Base-by-base conservation (phyloP, 441 rosid genomes). In the Flueggea neowawraea region DNA sequence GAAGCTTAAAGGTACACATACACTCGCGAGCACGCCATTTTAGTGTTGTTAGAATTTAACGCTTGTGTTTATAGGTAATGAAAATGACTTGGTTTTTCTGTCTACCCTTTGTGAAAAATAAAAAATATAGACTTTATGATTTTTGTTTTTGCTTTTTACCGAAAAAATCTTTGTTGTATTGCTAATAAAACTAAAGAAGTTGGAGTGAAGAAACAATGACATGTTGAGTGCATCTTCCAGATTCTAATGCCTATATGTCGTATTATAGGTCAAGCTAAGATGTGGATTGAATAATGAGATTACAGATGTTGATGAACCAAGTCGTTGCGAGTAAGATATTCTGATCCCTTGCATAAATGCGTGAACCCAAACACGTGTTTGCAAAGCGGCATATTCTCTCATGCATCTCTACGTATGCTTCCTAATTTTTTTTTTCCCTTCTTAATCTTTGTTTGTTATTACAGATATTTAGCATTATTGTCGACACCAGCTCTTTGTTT, bases 301-400 rank as follows among this genome's bases (percentile, higher is more conserved):
- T 49, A 53, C 84, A 45, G 98, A 88, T 69, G 88, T 95, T 7
- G 99, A 90, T 55, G 98, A 95, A 75, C 99, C 98, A 65, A 95
- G 98, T 70, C 97, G 97, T 47, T 95, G 99, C 96, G 97, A 95
- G 99, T 90, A 81, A 81, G 81, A 66, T 36, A 61, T 36, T 36
- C 41, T n/a, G n/a, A n/a, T n/a, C n/a, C n/a, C n/a, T n/a, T n/a
- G n/a, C n/a, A n/a, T n/a, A n/a, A n/a, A n/a, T n/a, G n/a, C n/a
- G n/a, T n/a, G n/a, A n/a, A n/a, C n/a, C n/a, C n/a, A n/a, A n/a
- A n/a, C n/a, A n/a, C n/a, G n/a, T n/a, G n/a, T n/a, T n/a, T n/a
- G n/a, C n/a, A n/a, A n/a, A n/a, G 28, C 28, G 28, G 28, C 28
- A 22, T 22, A 22, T 22, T 22, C 28, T 22, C 28, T 22, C 28